Conservation (phyloP, 2,329 filamentous ascomycete species). For the Helotiales sp. region DNA sequence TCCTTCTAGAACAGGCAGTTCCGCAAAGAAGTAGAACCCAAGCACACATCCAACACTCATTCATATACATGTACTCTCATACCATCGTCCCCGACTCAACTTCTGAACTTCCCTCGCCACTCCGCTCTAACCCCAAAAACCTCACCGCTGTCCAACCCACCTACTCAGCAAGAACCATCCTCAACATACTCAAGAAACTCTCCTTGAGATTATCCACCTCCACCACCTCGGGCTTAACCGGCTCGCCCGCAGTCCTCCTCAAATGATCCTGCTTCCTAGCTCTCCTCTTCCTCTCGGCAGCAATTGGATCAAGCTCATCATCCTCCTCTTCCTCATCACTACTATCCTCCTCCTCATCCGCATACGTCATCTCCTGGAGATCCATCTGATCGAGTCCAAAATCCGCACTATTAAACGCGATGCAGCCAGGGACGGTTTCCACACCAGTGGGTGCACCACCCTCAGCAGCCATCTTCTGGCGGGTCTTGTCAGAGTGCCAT, state of each 20-base stretch:
- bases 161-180: conserved; percentile 78
- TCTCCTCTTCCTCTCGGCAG: conserved; percentile 79
- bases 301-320: conserved; percentile 85
- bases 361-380: conserved; percentile 82
- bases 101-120: no score
- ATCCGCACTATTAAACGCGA: conserved; percentile 75
- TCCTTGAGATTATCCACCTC: conserved; percentile 83
- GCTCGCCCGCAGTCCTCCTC: conserved; percentile 80
- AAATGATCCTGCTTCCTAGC: conserved; percentile 80
- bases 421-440: conserved; percentile 57
- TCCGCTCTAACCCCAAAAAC: no score
- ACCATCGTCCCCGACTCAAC: no score
- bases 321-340: conserved; percentile 69
- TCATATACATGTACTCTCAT: no score
- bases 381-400: conserved; percentile 91
- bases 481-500: conserved; percentile 97
- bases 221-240: conserved; percentile 75
- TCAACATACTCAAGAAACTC: conserved; percentile 81
- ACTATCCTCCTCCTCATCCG: conserved; percentile 69
- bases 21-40: no score
- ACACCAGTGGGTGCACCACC: conserved; percentile 55
- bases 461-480: conserved; percentile 98
- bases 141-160: no score
- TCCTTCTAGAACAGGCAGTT: no score
- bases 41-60: no score